Base-by-base conservation (phyloP, 2,329 filamentous ascomycete genomes). In the Penicillium thymicola region DNA sequence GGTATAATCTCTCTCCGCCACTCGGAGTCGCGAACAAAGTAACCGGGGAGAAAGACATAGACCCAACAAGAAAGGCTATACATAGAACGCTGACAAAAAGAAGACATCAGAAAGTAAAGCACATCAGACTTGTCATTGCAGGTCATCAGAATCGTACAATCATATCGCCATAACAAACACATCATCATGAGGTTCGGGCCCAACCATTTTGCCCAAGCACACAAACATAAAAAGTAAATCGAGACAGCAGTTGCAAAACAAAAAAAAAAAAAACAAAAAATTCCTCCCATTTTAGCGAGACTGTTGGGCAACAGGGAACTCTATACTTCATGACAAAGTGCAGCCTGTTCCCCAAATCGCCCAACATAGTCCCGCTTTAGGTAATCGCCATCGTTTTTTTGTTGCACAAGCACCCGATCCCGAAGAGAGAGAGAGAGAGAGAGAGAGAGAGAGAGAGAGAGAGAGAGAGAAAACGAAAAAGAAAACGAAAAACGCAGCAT, bases 91-190 rank as follows among this genome's bases (percentile, higher is more conserved):
- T 60, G 59, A 51, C 52, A 61, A 43, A 56, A 55, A 46, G 28
- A 42, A 55, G 51, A 59, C 48, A 59, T 52, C 50, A 52, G 46
- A 55, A 58, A 53, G 49, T 50, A 57, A 59, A 57, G 52, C 54
- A 64, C 58, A 62, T 62, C 57, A 53, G 55, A 60, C 59, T 65
- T 62, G 63, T 68, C 63, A 65, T 69, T 63, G 62, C 60, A 67
- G 66, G 67, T 70, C 68, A 68, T 70, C 67, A 68, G 65, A 69
- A 67, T 70, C 68, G 66, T 70, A 70, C 68, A 70, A 67, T 69
- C 68, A 66, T 70, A 65, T 66, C 65, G 63, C 63, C 67, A 58
- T 68, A 60, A 58, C 58, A 59, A 57, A 51, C 44, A 54, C 57
- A 52, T 51, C 40, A 54, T 32, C 28, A 48, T 25, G 23, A 30